phyloP scores from a whole-genome alignment of 208 protist species.

The Crithidia thermophila region DNA sequence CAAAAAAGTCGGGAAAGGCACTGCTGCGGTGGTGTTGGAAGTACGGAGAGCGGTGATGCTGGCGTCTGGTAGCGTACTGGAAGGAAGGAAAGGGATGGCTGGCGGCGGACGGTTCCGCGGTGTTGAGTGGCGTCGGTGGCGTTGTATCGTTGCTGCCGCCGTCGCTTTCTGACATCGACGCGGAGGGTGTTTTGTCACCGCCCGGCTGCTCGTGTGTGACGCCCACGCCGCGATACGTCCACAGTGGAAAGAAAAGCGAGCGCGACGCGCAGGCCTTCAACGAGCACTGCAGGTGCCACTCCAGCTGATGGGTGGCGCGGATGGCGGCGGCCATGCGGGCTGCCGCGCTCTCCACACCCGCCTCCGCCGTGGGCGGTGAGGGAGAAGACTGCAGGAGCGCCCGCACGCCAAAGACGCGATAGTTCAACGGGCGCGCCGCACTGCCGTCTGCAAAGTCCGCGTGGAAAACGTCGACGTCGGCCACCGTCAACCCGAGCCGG shows the following conservation, averaged over 20 bases:
- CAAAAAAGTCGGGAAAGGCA: slow-evolving; percentile 14
- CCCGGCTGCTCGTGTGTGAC: neutral
- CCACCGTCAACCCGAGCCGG: neutral
- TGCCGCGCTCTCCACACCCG: neutral
- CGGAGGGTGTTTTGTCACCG: too few species aligned
- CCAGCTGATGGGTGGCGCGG: slow-evolving; percentile 2
- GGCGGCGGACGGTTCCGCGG: neutral
- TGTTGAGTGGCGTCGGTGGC: too few species aligned
- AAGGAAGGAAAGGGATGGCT: neutral
- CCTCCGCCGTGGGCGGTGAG: neutral
- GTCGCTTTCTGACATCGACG: too few species aligned
- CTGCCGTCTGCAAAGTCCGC: slow-evolving; percentile 37
- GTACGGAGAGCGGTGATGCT: too few species aligned
- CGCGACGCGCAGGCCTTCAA: slow-evolving; percentile 22
- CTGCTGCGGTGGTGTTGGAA: too few species aligned
- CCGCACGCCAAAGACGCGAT: slow-evolving; percentile 54
- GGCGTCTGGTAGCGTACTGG: neutral
- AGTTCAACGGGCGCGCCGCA: neutral
- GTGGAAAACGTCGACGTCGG: slow-evolving; percentile 62
- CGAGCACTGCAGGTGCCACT: slow-evolving; percentile 22
- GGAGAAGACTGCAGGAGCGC: slow-evolving; percentile 17
- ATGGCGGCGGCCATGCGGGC: neutral
- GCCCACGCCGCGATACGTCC: slow-evolving; percentile 32
- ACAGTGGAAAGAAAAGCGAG: slow-evolving; percentile 50
- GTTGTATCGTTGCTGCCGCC: too few species aligned